Conservation (phyloP, 1,139 yeast genomes). For the Pichia sp. region DNA sequence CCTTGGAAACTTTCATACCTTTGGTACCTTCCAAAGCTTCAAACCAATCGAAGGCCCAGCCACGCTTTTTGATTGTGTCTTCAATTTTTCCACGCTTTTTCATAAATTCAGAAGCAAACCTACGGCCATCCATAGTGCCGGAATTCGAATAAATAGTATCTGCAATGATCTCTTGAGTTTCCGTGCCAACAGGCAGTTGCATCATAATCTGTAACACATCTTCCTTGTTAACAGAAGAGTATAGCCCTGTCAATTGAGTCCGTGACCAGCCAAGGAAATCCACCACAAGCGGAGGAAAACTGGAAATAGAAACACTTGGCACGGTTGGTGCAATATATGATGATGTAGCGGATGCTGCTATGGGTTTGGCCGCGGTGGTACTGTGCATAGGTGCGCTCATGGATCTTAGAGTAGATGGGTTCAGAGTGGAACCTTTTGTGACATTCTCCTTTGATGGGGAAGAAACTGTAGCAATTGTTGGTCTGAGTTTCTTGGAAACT, state of each 20-base stretch:
- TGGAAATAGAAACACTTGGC: constrained; percentile 4
- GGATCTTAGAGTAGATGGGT: constrained; percentile 24
- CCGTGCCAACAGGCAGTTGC: constrained; percentile 69
- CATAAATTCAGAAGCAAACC: constrained; percentile 86
- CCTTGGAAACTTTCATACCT: constrained; percentile 2
- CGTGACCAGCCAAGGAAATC: constrained; percentile 88
- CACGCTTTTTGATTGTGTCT: constrained; percentile 40
- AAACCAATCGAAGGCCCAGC: constrained; percentile 58
- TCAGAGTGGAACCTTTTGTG: constrained; percentile 16
- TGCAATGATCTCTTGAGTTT: constrained; percentile 79
- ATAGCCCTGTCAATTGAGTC: constrained; percentile 63
- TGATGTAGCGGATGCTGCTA: constrained; percentile 21
- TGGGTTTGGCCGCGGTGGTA: not conserved
- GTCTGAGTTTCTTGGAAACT: constrained; percentile 37
- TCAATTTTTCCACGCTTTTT: constrained; percentile 74
- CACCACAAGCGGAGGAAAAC: constrained; percentile 36
- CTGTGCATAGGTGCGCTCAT: constrained; percentile 28
- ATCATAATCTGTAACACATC: constrained; percentile 78
- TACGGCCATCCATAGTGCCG: constrained; percentile 89
- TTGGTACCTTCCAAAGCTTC: constrained; percentile 39
- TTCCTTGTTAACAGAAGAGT: constrained; percentile 67
- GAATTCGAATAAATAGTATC: constrained; percentile 91
- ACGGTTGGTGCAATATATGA: constrained; percentile 18
- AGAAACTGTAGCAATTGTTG: constrained; percentile 7
- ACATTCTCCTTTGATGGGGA: constrained; percentile 21